phyloP scores from a whole-genome alignment of 305 asterid genomes.

The Solanum hybrid region DNA sequence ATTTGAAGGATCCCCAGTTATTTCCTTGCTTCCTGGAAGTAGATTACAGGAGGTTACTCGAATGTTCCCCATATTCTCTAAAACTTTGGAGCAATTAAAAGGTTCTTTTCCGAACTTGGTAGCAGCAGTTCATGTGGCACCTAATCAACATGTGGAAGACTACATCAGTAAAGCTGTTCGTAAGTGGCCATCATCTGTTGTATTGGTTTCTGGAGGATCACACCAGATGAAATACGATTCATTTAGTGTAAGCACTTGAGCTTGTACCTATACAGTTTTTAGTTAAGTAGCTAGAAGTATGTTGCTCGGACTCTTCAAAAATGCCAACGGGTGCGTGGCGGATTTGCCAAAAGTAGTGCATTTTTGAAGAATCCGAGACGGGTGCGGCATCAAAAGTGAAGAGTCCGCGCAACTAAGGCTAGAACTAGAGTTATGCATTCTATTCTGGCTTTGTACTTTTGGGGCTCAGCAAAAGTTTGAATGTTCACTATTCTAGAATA shows the following conservation, averaged over 20 bases:
- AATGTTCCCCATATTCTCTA: constrained; percentile 65
- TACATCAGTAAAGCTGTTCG: constrained; percentile 32
- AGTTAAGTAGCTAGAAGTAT: neutral
- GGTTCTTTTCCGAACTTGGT: constrained; percentile 37
- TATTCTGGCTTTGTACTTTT: neutral
- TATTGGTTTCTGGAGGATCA: constrained; percentile 61
- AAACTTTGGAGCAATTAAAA: constrained; percentile 48
- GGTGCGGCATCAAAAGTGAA: no score
- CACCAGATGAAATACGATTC: constrained; percentile 46
- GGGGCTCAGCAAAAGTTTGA: neutral
- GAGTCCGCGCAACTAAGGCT: neutral
- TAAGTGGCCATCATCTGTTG: constrained; percentile 55
- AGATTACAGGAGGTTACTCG: constrained; percentile 83
- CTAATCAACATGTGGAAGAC: constrained; percentile 62
- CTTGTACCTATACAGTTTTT: constrained; percentile 4
- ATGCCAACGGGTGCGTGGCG: no score
- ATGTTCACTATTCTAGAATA: neutral
- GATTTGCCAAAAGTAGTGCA: no score
- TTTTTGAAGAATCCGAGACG: no score
- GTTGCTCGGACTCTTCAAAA: no score
- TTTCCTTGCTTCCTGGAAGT: constrained; percentile 92
- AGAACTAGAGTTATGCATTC: neutral
- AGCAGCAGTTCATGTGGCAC: constrained; percentile 69
- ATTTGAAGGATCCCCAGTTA: constrained; percentile 54
- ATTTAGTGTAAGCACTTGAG: constrained; percentile 53